Conservation (phyloP, 352 stramenopile genomes). For the Blastocystis sp. region DNA sequence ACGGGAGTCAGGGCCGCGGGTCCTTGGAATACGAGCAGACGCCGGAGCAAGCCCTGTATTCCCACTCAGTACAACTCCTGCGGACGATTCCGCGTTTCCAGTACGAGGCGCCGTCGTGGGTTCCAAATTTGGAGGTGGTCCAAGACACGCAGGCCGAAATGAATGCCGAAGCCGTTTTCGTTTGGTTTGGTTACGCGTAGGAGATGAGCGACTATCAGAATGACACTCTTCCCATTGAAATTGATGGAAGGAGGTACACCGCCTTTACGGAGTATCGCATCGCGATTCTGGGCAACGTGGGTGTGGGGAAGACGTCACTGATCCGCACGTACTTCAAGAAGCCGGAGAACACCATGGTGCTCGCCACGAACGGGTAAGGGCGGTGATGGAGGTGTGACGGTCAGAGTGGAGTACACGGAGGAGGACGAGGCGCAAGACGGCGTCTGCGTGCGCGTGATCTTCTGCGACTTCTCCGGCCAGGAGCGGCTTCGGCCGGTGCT, state of each 20-base stretch:
- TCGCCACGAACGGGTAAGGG: conserved; percentile 19
- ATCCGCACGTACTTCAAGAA: conserved; percentile 8
- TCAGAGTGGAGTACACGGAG: conserved; percentile 8
- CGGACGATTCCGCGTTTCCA: conserved; percentile 38
- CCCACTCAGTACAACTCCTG: conserved; percentile 11
- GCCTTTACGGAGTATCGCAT: conserved; percentile 3
- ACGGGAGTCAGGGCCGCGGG: conserved; percentile 19
- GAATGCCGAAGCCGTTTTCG: neutral
- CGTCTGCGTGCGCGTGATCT: conserved; percentile 14
- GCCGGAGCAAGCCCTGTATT: conserved; percentile 27
- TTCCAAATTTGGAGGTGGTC: conserved; percentile 17
- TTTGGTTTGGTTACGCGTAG: too few relatives aligned
- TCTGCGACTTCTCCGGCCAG: conserved; percentile 48
- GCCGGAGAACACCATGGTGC: neutral
- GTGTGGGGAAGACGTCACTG: conserved; percentile 14
- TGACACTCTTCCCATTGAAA: conserved; percentile 28
- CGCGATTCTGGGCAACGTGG: conserved; percentile 17
- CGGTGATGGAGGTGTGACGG: neutral
- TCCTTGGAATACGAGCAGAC: conserved; percentile 15
- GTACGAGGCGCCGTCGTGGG: conserved; percentile 37
- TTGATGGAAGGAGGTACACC: neutral
- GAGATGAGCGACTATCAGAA: conserved; percentile 21
- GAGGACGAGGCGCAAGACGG: neutral
- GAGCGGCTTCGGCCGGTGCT: conserved; percentile 2
- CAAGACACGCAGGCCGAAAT: conserved; percentile 39